These are phyloP conservation scores for Streptanthus diversifolius DNA, from an alignment of 345 rosid species.

Conservation along the genomic window DNA sequence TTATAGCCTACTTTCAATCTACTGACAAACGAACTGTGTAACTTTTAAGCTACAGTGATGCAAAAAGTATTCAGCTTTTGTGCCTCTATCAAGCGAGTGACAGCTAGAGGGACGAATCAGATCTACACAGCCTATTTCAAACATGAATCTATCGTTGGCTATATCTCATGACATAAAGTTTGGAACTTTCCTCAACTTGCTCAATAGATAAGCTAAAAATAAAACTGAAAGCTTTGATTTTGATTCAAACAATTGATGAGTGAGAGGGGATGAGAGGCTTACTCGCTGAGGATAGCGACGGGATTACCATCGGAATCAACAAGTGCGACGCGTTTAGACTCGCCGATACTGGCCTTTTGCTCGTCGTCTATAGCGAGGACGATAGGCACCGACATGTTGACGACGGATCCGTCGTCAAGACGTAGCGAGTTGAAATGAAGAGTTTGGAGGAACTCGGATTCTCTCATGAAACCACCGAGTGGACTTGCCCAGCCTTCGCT, in stretches of 20 bases:
- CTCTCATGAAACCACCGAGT: conserved; percentile 91
- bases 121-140: background rate
- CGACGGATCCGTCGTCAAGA: conserved; percentile 79
- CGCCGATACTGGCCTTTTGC: conserved; percentile 64
- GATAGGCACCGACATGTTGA: conserved; percentile 97
- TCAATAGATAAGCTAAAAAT: background rate
- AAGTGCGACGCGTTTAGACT: conserved; percentile 67
- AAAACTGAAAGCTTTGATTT: background rate
- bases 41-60: background rate
- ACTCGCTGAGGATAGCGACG: conserved; percentile 81
- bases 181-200: background rate
- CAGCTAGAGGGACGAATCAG: background rate
- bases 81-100: background rate
- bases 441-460: conserved; percentile 99
- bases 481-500: conserved; percentile 99
- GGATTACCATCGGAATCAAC: conserved; percentile 57
- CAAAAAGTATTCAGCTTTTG: background rate
- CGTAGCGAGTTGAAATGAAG: conserved; percentile 99
- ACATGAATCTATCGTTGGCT: background rate
- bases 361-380: conserved; percentile 79
- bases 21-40: background rate
- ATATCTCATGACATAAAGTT: background rate
- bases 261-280: too few relatives aligned
- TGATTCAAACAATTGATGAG: too few relatives aligned
- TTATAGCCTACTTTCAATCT: background rate